phyloP scores from a whole-genome alignment of 805 yeast genomes.

The Cyberlindnera meyerae region DNA sequence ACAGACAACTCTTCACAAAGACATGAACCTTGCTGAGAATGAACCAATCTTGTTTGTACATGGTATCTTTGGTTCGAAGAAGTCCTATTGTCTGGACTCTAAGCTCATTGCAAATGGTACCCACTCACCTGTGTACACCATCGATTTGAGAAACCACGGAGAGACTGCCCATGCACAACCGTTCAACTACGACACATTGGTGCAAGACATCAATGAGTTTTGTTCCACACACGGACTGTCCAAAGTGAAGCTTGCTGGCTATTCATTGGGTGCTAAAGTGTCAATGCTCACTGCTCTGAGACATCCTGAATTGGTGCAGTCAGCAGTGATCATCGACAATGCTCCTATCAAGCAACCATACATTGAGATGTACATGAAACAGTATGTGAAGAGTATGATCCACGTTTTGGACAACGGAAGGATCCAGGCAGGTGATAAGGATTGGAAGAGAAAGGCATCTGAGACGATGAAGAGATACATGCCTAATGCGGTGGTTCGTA shows the following conservation, averaged over 20 bases:
- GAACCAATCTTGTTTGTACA: constrained; percentile 41
- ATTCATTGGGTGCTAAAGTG: constrained; percentile 51
- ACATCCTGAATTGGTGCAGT: constrained; percentile 35
- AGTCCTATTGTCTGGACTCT: constrained; percentile 37
- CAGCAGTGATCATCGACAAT: constrained; percentile 46
- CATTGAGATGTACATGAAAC: constrained; percentile 32
- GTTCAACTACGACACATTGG: constrained; percentile 37
- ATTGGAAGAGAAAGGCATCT: constrained; percentile 80
- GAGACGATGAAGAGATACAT: constrained; percentile 88
- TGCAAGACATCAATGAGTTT: constrained; percentile 38
- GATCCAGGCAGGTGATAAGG: constrained; percentile 25
- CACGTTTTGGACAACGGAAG: constrained; percentile 72
- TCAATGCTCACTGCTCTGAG: constrained; percentile 42
- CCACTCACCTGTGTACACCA: constrained; percentile 34
- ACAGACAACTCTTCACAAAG: constrained; percentile 19
- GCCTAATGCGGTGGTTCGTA: constrained; percentile 56
- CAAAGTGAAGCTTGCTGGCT: constrained; percentile 36
- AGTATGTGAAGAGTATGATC: constrained; percentile 46
- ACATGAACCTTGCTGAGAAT: constrained; percentile 18
- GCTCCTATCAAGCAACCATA: constrained; percentile 36
- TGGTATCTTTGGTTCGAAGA: constrained; percentile 46
- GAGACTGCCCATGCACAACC: constrained; percentile 40
- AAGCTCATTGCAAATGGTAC: constrained; percentile 31
- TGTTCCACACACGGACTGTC: constrained; percentile 28
- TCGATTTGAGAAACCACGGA: constrained; percentile 53